Percentiles rank a stretch among this genome's conserved stretches.
phyloP scores from a whole-genome alignment of 176 grass and related monocot genomes.

The Oropetium thomaeum region DNA sequence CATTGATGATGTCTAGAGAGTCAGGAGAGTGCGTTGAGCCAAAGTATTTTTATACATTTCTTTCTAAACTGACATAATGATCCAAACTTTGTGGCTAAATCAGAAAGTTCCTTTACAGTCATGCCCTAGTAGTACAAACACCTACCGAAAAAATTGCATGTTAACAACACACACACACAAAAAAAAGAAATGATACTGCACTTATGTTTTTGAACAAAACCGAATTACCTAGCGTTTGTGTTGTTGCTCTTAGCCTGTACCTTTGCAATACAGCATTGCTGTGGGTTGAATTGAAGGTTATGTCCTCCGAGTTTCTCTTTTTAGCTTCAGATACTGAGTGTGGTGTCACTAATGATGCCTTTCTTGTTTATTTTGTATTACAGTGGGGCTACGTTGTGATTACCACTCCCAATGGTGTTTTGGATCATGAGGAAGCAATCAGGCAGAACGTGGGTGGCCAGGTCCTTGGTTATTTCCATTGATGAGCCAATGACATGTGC shows the following conservation, averaged over 20 bases:
- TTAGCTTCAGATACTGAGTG: neutral
- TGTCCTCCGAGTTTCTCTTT: neutral
- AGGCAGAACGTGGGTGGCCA: conserved; percentile 85
- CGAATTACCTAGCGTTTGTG: neutral
- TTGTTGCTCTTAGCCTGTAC: neutral
- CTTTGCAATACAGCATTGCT: no score
- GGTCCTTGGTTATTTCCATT: conserved; percentile 93
- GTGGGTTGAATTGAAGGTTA: no score
- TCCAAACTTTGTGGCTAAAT: no score
- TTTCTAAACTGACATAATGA: no score
- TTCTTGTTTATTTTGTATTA: conserved; percentile 19
- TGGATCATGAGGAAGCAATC: conserved; percentile 97
- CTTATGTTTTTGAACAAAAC: no score
- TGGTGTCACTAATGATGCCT: conserved; percentile 1
- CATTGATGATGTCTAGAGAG: neutral
- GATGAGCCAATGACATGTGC: neutral
- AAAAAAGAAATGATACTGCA: no score
- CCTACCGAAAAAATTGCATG: no score
- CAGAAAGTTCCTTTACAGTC: no score
- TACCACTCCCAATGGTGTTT: conserved; percentile 80
- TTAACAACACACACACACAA: no score
- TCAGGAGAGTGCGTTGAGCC: neutral
- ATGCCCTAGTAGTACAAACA: no score
- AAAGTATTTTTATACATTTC: no score
- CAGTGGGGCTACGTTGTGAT: conserved; percentile 98